Conservation (phyloP, 495 filamentous ascomycete genomes). For the Thozetella sp. region DNA sequence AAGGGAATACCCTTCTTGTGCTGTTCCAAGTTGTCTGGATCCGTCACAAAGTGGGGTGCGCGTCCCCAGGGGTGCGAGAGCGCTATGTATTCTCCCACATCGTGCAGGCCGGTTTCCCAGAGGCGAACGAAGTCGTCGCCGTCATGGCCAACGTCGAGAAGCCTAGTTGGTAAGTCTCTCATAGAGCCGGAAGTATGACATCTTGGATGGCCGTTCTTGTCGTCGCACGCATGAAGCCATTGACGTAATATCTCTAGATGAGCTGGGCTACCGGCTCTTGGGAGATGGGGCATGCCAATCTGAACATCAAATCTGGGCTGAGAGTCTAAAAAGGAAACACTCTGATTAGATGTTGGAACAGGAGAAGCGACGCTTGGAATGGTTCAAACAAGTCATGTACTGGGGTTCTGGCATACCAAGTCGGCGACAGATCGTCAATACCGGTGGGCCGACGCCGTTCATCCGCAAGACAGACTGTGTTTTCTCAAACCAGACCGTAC, state of each 20-base stretch:
- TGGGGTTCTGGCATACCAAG: too few relatives aligned
- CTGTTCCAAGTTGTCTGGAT: background rate
- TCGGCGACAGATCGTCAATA: too few relatives aligned
- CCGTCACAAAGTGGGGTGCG: slow-evolving; percentile 8
- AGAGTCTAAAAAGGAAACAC: too few relatives aligned
- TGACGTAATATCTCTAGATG: slow-evolving; percentile 16
- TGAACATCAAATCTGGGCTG: too few relatives aligned
- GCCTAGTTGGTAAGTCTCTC: slow-evolving; percentile 20
- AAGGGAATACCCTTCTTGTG: slow-evolving; percentile 9
- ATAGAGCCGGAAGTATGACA: slow-evolving; percentile 4
- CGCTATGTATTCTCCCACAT: slow-evolving; percentile 10
- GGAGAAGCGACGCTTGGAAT: too few relatives aligned
- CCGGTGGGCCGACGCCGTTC: too few relatives aligned
- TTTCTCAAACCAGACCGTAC: too few relatives aligned
- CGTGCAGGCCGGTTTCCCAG: slow-evolving; percentile 7
- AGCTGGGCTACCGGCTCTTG: slow-evolving; percentile 8
- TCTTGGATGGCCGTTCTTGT: slow-evolving; percentile 9
- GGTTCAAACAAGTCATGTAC: too few relatives aligned
- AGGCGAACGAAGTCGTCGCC: slow-evolving; percentile 4
- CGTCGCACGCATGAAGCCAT: slow-evolving; percentile 23
- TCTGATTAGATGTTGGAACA: too few relatives aligned
- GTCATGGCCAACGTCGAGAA: slow-evolving; percentile 22
- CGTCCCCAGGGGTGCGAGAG: slow-evolving; percentile 20
- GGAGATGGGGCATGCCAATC: slow-evolving; percentile 19
- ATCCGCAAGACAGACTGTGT: too few relatives aligned